Percentiles rank a stretch among this genome's conserved stretches.
Conservation (phyloP, 2,329 filamentous ascomycete genomes). For the Volutella citrinella region DNA sequence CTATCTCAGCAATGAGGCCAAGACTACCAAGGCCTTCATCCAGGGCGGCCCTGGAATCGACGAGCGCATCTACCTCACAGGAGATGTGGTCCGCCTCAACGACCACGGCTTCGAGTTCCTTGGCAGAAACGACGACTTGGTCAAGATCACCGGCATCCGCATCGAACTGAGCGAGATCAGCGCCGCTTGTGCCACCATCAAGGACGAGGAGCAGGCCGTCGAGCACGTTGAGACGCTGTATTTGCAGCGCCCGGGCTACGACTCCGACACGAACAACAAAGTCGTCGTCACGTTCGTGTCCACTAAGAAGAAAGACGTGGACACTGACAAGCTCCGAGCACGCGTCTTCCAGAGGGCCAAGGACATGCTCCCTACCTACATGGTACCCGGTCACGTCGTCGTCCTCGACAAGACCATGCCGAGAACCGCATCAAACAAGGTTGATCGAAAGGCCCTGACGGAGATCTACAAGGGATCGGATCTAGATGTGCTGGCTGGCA, state of each 20-base stretch:
- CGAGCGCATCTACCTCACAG: constrained; percentile 30
- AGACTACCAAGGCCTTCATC: constrained; percentile 18
- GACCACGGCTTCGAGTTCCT: constrained; percentile 21
- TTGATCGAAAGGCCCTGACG: constrained; percentile 29
- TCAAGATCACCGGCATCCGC: constrained; percentile 23
- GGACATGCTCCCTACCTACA: constrained; percentile 21
- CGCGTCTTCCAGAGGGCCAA: constrained; percentile 6
- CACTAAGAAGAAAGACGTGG: constrained; percentile 5
- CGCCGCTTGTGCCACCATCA: constrained; percentile 29
- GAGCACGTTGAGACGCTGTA: constrained; percentile 35
- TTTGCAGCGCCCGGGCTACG: constrained; percentile 25
- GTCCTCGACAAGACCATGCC: constrained; percentile 28
- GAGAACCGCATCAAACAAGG: constrained; percentile 33
- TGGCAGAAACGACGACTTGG: constrained; percentile 18
- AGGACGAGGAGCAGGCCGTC: constrained; percentile 27
- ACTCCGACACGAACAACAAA: constrained; percentile 21
- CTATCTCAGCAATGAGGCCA: constrained; percentile 15
- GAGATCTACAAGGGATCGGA: constrained; percentile 18
- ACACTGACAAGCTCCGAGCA: constrained; percentile 2
- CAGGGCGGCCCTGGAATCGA: constrained; percentile 9
- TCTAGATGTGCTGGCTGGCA: constrained; percentile 5
- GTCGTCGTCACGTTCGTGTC: constrained; percentile 31
- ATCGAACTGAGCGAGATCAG: constrained; percentile 28
- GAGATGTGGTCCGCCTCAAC: constrained; percentile 28
- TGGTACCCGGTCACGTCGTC: constrained; percentile 33